A percentile compares a stretch with the other conserved stretches of the same genome.
Conservation (phyloP, 148 eudicot genomes). For the Rhododendron henanense region DNA sequence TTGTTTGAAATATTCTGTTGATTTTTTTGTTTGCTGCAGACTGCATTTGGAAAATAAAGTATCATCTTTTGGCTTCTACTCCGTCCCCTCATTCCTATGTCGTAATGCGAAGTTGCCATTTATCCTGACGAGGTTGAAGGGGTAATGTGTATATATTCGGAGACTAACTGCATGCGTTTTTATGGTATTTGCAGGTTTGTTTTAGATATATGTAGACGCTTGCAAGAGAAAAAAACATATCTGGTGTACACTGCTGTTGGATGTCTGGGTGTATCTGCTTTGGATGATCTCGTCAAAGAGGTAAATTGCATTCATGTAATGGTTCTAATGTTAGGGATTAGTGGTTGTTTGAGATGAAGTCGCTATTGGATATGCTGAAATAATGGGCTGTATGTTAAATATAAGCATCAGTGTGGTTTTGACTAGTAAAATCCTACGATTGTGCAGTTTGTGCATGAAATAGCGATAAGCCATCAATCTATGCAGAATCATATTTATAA, state of each 20-base stretch:
- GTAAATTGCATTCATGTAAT: slow-evolving; percentile 27
- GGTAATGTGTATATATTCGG: background rate
- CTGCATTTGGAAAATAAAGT: background rate
- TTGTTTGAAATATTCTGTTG: background rate
- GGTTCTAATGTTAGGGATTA: background rate
- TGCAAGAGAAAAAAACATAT: slow-evolving; percentile 75
- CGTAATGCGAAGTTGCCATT: background rate
- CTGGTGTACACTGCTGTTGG: slow-evolving; percentile 85
- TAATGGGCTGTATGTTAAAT: background rate
- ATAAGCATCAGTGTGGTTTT: background rate
- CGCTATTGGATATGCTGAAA: background rate
- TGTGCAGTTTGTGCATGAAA: background rate
- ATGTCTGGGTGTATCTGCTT: slow-evolving; percentile 72
- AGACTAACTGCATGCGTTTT: background rate
- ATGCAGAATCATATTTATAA: background rate
- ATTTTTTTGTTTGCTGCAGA: background rate
- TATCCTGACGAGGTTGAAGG: background rate
- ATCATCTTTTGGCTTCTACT: background rate
- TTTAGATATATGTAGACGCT: slow-evolving; percentile 59
- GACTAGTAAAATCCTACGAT: background rate
- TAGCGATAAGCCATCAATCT: background rate
- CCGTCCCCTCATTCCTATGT: background rate
- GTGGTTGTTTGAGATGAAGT: background rate
- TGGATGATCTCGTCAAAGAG: slow-evolving; percentile 85
- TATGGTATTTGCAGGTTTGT: slow-evolving; percentile 58